These are phyloP conservation scores for Alternaria brassicicola DNA, from an alignment of 2,329 filamentous ascomycete species.

Conservation along the genomic window DNA sequence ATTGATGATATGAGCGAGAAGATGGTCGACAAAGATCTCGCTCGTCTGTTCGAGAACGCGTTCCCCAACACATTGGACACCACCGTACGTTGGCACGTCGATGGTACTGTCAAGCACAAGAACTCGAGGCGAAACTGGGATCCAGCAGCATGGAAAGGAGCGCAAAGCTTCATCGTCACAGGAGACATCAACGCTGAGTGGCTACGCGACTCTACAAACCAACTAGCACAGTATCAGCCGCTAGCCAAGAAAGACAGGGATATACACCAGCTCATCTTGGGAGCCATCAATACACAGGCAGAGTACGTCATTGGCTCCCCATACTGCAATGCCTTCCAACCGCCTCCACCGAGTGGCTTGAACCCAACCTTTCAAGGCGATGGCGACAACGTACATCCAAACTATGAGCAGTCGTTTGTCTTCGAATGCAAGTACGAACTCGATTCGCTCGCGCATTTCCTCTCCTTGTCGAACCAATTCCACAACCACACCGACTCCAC, in stretches of 20 bases:
- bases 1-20: conserved; percentile 80
- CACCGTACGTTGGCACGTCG: conserved; percentile 84
- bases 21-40: conserved; percentile 85
- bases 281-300: conserved; percentile 93
- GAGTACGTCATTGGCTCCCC: conserved; percentile 94
- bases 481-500: conserved; percentile 77
- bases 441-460: conserved; percentile 90
- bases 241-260: conserved; percentile 80
- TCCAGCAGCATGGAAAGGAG: conserved; percentile 73
- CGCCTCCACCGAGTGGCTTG: conserved; percentile 81
- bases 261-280: conserved; percentile 80
- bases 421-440: conserved; percentile 99
- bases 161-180: conserved; percentile 92
- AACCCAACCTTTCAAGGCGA: conserved; percentile 77
- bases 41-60: conserved; percentile 91
- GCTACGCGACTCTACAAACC: conserved; percentile 91
- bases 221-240: conserved; percentile 86
- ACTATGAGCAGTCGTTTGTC: conserved; percentile 81
- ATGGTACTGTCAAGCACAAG: conserved; percentile 57
- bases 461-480: conserved; percentile 85
- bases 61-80: conserved; percentile 93
- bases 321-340: conserved; percentile 98
- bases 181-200: conserved; percentile 93
- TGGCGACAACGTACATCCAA: conserved; percentile 81
- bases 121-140: conserved; percentile 44